Evolutionary conservation across 352 stramenopile genomes (phyloP).

Genomic region (Phytophthora nicotianae): DNA sequence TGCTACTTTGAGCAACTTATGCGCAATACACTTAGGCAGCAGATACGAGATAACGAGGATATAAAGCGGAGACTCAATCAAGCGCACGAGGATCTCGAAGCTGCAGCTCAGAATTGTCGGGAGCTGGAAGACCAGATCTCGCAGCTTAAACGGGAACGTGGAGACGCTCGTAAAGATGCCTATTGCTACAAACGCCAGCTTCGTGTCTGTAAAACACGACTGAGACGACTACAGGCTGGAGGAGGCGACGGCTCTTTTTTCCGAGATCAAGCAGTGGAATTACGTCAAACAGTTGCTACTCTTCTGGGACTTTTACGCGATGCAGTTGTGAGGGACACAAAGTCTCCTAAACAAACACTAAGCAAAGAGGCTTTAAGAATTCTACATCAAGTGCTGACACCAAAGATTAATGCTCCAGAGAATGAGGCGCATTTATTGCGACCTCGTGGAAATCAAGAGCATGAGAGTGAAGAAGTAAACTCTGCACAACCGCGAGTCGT

Average conservation of each 20-base stretch:
- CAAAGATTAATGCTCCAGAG: constrained; percentile 4
- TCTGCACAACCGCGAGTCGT: constrained; percentile 17
- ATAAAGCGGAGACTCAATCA: constrained; percentile 33
- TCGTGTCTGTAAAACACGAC: constrained; percentile 47
- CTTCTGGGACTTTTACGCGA: constrained; percentile 53
- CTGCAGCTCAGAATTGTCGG: constrained; percentile 41
- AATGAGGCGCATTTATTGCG: constrained; percentile 2
- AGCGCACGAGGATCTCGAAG: constrained; percentile 30
- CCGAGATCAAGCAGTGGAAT: constrained; percentile 39
- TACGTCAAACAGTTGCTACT: constrained; percentile 46
- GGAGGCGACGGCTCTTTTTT: constrained; percentile 50
- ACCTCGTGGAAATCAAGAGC: constrained; percentile 7
- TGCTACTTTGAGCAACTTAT: constrained; percentile 60
- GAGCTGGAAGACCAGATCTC: constrained; percentile 47
- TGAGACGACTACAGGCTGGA: constrained; percentile 34
- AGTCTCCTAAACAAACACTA: constrained; percentile 59
- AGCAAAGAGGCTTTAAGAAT: constrained; percentile 60
- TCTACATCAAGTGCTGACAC: constrained; percentile 31
- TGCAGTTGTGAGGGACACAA: constrained; percentile 55
- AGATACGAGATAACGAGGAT: constrained; percentile 46
- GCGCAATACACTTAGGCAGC: constrained; percentile 46
- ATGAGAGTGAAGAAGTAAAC: constrained; percentile 17
- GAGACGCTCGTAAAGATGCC: constrained; percentile 60
- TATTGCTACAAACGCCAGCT: constrained; percentile 66
- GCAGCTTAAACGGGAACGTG: constrained; percentile 53